phyloP scores from a whole-genome alignment of 2,329 filamentous ascomycete genomes.

The Orbilia blumenaviensis region DNA sequence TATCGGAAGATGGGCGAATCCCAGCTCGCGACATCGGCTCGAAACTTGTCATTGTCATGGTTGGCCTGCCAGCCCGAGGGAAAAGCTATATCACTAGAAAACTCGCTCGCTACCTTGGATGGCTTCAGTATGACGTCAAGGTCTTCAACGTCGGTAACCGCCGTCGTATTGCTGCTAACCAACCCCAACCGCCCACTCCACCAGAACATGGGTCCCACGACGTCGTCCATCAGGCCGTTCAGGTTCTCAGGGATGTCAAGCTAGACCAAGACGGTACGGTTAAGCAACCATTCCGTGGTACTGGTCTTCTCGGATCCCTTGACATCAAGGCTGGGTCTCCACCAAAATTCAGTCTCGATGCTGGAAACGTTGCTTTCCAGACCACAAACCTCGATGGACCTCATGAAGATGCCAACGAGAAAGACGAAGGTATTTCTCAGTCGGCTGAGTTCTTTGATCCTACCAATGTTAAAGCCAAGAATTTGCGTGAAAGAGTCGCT shows the following conservation, averaged over 20 bases:
- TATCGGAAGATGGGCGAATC: slow-evolving; percentile 94
- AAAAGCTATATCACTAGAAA: slow-evolving; percentile 99
- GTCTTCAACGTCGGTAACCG: slow-evolving; percentile 98
- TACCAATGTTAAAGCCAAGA: slow-evolving; percentile 80
- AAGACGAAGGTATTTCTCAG: slow-evolving; percentile 75
- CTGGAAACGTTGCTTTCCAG: slow-evolving; percentile 53
- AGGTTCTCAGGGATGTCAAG: slow-evolving; percentile 43
- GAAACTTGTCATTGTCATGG: slow-evolving; percentile 98
- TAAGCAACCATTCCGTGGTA: slow-evolving; percentile 50
- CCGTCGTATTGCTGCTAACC: slow-evolving; percentile 79
- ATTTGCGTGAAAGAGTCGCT: slow-evolving; percentile 88
- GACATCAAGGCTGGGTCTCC: slow-evolving; percentile 18
- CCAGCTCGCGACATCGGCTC: slow-evolving; percentile 92
- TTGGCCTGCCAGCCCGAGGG: slow-evolving; percentile 90
- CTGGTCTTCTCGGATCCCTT: slow-evolving; percentile 32
- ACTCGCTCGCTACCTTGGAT: slow-evolving; percentile 90
- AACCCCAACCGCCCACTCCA: slow-evolving; percentile 43
- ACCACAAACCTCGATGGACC: slow-evolving; percentile 55
- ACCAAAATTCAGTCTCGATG: slow-evolving; percentile 45
- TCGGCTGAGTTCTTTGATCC: slow-evolving; percentile 95
- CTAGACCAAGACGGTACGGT: slow-evolving; percentile 42
- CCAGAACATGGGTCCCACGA: slow-evolving; percentile 28
- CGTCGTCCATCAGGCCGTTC: slow-evolving; percentile 34
- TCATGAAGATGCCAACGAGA: slow-evolving; percentile 55
- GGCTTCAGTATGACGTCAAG: slow-evolving; percentile 93